Evolutionary conservation across 371 early-diverging fungal genomes (phyloP), one percentile per base, ranked within the genome.

Genomic region (Mucor irregularis): DNA sequence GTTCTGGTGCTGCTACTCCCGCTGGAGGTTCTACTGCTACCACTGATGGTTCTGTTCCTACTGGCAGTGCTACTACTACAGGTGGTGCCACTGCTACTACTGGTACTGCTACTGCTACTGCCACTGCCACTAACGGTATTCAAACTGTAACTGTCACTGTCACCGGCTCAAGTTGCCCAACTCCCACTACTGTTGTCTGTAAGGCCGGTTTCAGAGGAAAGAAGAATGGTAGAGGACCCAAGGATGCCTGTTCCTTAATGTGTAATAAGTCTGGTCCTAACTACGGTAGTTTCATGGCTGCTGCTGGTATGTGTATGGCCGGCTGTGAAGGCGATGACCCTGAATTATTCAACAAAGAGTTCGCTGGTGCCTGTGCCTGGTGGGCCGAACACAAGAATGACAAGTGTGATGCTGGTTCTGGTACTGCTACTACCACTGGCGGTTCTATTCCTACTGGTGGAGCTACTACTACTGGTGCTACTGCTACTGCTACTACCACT

Each of bases 271-370:
- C 57, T 10, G 50, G 63, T 8, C 29, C 52, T 26, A 66, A 65
- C 42, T 66, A 65, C 26, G 19, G 7, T 1, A 31, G 50, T 13
- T 72, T 69, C 49, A 68, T 68, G 69, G 66, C 61, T 16, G 46
- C 51, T 8, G 61, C 66, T 26, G 69, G 72, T 14, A 65, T 63
- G 11, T 72, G 72, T 56, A 62, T 65, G 62, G 56, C 49, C 37
- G 50, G 49, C 2, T 72, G 72, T 47, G 62, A 44, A 14, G n/a
- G 21, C 2, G 24, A 34, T 16, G 53, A 56, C 21, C 56, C 47
- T 48, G 56, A 56, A 22, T 17, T 39, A 6, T 56, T 56, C 40
- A 56, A 56, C 33, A 39, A 31, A 0, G 58, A 69, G 49, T 66
- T 47, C 37, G n/a, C 52, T 14, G 56, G 39, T 43, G 61, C 61